A percentile compares a stretch with the other conserved stretches of the same genome.
phyloP scores from a whole-genome alignment of 495 filamentous ascomycete species.

The Margaritispora aquatica region DNA sequence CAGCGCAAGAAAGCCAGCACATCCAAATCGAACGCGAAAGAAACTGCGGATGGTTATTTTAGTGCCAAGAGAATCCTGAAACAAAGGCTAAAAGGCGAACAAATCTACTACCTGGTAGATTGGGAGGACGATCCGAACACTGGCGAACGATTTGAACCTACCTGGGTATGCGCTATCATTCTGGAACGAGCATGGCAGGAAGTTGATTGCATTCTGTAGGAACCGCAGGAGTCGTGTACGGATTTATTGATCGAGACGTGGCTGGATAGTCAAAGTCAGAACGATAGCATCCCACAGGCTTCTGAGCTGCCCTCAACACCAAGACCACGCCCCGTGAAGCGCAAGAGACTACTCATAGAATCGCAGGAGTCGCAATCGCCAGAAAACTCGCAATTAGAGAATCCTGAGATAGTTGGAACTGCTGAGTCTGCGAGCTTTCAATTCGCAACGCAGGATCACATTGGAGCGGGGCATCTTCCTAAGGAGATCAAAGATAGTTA shows the following conservation, averaged over 20 bases:
- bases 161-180: constrained; percentile 16
- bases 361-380: background rate
- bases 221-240: no score
- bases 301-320: background rate
- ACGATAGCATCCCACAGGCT: background rate
- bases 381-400: background rate
- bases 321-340: constrained; percentile 7
- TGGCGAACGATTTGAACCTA: constrained; percentile 11
- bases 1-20: background rate
- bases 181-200: background rate
- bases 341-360: background rate
- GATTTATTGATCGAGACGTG: constrained; percentile 13
- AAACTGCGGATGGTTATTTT: background rate
- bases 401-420: constrained; percentile 6
- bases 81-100: constrained; percentile 4
- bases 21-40: background rate
- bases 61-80: constrained; percentile 7
- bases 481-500: constrained; percentile 23
- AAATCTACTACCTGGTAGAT: constrained; percentile 14
- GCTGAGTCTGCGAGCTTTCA: constrained; percentile 9
- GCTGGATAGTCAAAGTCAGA: constrained; percentile 9
- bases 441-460: constrained; percentile 7
- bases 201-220: constrained; percentile 2
- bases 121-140: constrained; percentile 21
- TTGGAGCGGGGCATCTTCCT: background rate